These are phyloP conservation scores for Serendipita sp. DNA, from an alignment of 768 basidiomycete genomes.

Conservation along the genomic window DNA sequence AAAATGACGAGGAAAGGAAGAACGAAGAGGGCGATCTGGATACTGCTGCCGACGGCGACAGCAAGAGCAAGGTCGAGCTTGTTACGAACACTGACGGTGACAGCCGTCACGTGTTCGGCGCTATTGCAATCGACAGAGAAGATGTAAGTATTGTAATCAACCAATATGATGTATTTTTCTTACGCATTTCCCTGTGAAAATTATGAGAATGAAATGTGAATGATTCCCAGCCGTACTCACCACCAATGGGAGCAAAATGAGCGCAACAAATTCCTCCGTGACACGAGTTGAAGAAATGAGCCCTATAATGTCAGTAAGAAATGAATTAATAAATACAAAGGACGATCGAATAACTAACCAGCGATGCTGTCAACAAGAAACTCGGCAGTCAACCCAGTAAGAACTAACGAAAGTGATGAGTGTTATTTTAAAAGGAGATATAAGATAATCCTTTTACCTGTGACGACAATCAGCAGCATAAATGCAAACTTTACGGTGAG, in stretches of 20 bases:
- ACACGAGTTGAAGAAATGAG: slow-evolving; percentile 24
- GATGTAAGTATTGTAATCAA: neutral
- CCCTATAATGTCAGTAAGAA: neutral
- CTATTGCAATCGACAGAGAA: slow-evolving; percentile 34
- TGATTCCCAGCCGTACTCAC: slow-evolving; percentile 29
- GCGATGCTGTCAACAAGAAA: slow-evolving; percentile 28
- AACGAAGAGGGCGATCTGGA: slow-evolving; percentile 72
- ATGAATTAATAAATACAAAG: neutral
- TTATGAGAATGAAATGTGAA: neutral
- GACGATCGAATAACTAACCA: slow-evolving; percentile 19
- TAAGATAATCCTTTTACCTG: slow-evolving; percentile 15
- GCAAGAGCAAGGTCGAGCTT: slow-evolving; percentile 5
- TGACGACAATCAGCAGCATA: slow-evolving; percentile 20
- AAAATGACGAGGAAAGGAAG: slow-evolving; percentile 80
- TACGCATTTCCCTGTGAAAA: neutral
- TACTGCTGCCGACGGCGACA: slow-evolving; percentile 5
- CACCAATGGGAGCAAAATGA: slow-evolving; percentile 78
- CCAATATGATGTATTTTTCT: neutral
- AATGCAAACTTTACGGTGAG: slow-evolving; percentile 25
- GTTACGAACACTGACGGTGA: slow-evolving; percentile 4
- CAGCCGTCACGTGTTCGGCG: slow-evolving; percentile 52
- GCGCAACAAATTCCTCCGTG: slow-evolving; percentile 71
- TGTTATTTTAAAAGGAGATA: neutral
- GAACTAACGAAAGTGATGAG: slow-evolving; percentile 4
- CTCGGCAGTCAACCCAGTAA: slow-evolving; percentile 30